Percentiles rank a stretch among this genome's conserved stretches.
These are phyloP conservation scores for Lumnitzera racemosa DNA, from an alignment of 345 rosid species.

Conservation along the genomic window DNA sequence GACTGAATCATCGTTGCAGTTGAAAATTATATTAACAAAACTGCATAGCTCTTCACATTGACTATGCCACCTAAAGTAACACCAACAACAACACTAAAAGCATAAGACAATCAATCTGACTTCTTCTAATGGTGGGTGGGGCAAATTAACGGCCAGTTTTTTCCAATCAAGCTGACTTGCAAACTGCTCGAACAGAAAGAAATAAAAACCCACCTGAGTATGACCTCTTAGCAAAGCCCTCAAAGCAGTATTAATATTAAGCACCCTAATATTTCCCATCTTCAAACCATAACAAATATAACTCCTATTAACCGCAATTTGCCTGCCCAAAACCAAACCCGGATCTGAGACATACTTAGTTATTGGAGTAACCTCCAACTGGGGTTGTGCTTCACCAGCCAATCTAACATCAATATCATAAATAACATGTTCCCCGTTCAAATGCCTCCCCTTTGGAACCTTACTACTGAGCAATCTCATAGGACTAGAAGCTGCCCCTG, in stretches of 20 bases:
- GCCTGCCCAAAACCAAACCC: conserved; percentile 58
- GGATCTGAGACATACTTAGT: conserved; percentile 70
- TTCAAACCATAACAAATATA: conserved; percentile 78
- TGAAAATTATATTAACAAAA: too few relatives aligned
- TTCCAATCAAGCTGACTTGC: too few relatives aligned
- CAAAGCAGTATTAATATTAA: conserved; percentile 62
- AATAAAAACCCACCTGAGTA: conserved; percentile 35
- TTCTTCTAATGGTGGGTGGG: too few relatives aligned
- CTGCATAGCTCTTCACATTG: too few relatives aligned
- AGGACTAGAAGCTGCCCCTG: conserved; percentile 11
- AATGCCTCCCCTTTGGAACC: conserved; percentile 52
- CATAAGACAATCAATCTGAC: too few relatives aligned
- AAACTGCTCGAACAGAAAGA: too few relatives aligned
- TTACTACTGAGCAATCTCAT: conserved; percentile 44
- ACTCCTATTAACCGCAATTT: conserved; percentile 68
- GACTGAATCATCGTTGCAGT: too few relatives aligned
- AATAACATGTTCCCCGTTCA: conserved; percentile 33
- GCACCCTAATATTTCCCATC: conserved; percentile 64
- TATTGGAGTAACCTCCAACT: conserved; percentile 71
- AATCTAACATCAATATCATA: conserved; percentile 55
- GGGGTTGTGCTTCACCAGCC: conserved; percentile 62
- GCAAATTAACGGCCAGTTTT: too few relatives aligned
- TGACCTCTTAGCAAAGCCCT: conserved; percentile 72
- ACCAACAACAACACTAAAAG: too few relatives aligned
- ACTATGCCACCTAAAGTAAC: too few relatives aligned